Base-by-base conservation (phyloP, 768 basidiomycete species). In the Trametes gibbosa region DNA sequence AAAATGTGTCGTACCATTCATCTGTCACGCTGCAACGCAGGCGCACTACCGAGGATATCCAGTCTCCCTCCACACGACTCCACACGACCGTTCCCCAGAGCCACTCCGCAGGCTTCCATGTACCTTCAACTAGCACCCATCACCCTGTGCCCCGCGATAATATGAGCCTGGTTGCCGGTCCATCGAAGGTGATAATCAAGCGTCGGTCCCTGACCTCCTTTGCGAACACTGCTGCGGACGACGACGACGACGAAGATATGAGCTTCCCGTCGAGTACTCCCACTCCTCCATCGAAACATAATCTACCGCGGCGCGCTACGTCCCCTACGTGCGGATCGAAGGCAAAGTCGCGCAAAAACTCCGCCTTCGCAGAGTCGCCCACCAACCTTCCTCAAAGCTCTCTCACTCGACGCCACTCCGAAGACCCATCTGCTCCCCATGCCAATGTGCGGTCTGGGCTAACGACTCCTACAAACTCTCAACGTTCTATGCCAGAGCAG, bases 191-290 rank as follows among this genome's bases (percentile, higher is more conserved):
- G 25, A 24, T 10, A 12, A 7, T 49, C 6, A 16, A 9, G 21
- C 29, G 34, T 19, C 3, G 6, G 2, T 6, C 40, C 1, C 5
- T 48, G 8, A 21, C 17, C 14, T 5, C 1, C 14, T 39, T 42
- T 25, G 7, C 34, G 9, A 24, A 12, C 6, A 12, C 21, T 4
- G 19, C 12, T 5, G 34, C 10, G 12, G 35, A 50, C 12, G 49
- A 47, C 46, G n/a, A 40, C 0, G 50, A 19, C 1, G 53, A 61
- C 8, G 50, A 45, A 3, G 43, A 61, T 25, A 42, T 45, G 4
- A 50, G 35, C 21, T 27, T 43, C 34, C 54, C 54, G 1, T 52
- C 59, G 4, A 56, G 54, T 49, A 61, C 59, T 1, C 59, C 59
- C 13, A 61, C 54, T 4, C 59, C 59, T 0, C 54, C 53, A 0